These are phyloP conservation scores for Picea glauca DNA, from an alignment of 75 land plant genomes.

Conservation along the genomic window DNA sequence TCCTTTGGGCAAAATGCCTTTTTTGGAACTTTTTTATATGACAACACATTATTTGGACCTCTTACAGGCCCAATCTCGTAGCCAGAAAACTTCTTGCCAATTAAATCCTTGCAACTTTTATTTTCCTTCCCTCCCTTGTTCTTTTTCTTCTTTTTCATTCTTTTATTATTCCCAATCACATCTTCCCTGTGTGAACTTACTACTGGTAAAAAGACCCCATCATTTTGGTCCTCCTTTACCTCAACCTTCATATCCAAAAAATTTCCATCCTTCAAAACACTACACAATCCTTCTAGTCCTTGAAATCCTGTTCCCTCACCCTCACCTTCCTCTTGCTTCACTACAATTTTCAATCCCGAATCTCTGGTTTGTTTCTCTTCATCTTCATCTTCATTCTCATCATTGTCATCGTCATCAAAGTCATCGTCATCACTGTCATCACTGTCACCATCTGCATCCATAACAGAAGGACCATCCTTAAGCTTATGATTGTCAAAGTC, in stretches of 20 bases:
- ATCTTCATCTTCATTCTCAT: conserved; percentile 15
- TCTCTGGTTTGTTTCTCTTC: neutral
- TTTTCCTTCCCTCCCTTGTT: no score
- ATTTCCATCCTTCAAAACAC: neutral
- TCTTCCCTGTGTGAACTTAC: no score
- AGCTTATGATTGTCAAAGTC: conserved; percentile 26
- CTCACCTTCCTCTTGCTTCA: neutral
- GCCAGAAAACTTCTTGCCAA: neutral
- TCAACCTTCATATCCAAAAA: neutral
- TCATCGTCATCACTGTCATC: conserved; percentile 25
- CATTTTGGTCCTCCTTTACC: neutral
- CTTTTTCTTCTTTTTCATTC: no score
- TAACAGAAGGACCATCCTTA: conserved; percentile 14
- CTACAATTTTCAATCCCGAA: neutral
- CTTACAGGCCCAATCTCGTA: conserved; percentile 2
- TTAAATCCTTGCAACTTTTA: no score
- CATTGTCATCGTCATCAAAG: conserved; percentile 8
- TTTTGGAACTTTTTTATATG: conserved; percentile 27
- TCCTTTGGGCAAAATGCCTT: conserved; percentile 38
- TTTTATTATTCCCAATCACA: no score
- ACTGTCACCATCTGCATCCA: conserved; percentile 20
- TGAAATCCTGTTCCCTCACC: no score
- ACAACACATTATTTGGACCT: conserved; percentile 13
- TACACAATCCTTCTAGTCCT: neutral
- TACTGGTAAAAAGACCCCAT: no score